Evolutionary conservation across 1,284 basidiomycete species (phyloP).

Genomic region (Fomitopsis betulina): DNA sequence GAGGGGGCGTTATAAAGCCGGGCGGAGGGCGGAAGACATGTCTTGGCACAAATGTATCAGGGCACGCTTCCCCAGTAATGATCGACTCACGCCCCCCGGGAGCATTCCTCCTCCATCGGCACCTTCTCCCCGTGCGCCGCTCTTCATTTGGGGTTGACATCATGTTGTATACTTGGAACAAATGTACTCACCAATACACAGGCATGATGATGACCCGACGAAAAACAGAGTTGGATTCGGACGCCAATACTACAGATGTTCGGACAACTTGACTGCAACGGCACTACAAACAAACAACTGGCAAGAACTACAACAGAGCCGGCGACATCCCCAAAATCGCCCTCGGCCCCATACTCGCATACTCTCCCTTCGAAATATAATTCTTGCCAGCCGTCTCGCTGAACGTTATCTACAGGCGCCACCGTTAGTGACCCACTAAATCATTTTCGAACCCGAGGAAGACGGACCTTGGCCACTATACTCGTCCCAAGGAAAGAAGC

Average conservation of each 20-base stretch:
- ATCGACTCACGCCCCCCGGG: too few relatives aligned
- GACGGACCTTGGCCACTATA: conserved; percentile 78
- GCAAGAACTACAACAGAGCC: conserved; percentile 47
- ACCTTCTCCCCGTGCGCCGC: too few relatives aligned
- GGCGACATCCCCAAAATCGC: conserved; percentile 71
- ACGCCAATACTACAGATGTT: not conserved
- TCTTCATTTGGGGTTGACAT: too few relatives aligned
- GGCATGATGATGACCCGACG: too few relatives aligned
- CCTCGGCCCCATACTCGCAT: conserved; percentile 65
- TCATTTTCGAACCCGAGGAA: not conserved
- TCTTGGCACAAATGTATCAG: not conserved
- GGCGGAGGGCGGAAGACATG: not conserved
- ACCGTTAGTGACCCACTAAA: not conserved
- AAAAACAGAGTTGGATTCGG: too few relatives aligned
- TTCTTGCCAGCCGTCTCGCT: conserved; percentile 60
- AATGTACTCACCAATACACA: too few relatives aligned
- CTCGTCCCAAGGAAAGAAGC: conserved; percentile 86
- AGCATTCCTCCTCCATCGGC: too few relatives aligned
- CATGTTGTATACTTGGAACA: too few relatives aligned
- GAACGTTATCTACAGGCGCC: conserved; percentile 47
- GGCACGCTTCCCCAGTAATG: too few relatives aligned
- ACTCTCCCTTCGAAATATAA: conserved; percentile 75
- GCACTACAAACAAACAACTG: not conserved
- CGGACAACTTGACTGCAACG: too few relatives aligned
- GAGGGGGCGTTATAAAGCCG: not conserved